Percentiles rank a stretch among this genome's conserved stretches.
Conservation (phyloP, 257 asterid genomes). For the Nicotiana paniculata region DNA sequence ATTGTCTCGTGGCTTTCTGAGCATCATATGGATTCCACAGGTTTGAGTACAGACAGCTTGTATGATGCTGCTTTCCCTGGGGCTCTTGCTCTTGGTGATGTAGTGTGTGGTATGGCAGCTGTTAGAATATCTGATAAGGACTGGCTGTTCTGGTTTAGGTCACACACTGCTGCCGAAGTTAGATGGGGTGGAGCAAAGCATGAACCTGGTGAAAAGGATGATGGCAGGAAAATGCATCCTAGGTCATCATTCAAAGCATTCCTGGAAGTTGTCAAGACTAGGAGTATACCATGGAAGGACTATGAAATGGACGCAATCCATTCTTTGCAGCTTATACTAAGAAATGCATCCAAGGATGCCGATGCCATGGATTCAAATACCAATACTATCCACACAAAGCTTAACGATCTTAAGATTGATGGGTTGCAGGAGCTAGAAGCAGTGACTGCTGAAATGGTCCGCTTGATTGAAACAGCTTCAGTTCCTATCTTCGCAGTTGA, state of each 20-base stretch:
- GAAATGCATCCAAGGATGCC: constrained; percentile 61
- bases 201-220: constrained; percentile 66
- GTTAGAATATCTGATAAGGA: constrained; percentile 68
- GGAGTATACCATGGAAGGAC: constrained; percentile 89
- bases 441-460: constrained; percentile 86
- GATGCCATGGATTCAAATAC: constrained; percentile 30
- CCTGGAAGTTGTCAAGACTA: constrained; percentile 71
- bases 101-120: constrained; percentile 93
- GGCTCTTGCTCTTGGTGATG: constrained; percentile 74
- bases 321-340: constrained; percentile 82
- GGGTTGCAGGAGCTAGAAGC: constrained; percentile 87
- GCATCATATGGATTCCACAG: constrained; percentile 82
- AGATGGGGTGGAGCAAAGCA: constrained; percentile 97
- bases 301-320: constrained; percentile 95
- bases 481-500: constrained; percentile 90
- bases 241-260: constrained; percentile 89
- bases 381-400: constrained; percentile 48
- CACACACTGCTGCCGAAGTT: constrained; percentile 78
- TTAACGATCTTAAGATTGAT: constrained; percentile 65
- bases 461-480: constrained; percentile 85
- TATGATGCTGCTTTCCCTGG: constrained; percentile 90
- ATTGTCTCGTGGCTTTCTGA: constrained; percentile 80
- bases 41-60: constrained; percentile 84
- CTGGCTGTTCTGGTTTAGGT: constrained; percentile 95
- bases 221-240: constrained; percentile 83